These are phyloP conservation scores for Cryptosporidium canis DNA, from an alignment of 169 alveolate species.

Conservation along the genomic window DNA sequence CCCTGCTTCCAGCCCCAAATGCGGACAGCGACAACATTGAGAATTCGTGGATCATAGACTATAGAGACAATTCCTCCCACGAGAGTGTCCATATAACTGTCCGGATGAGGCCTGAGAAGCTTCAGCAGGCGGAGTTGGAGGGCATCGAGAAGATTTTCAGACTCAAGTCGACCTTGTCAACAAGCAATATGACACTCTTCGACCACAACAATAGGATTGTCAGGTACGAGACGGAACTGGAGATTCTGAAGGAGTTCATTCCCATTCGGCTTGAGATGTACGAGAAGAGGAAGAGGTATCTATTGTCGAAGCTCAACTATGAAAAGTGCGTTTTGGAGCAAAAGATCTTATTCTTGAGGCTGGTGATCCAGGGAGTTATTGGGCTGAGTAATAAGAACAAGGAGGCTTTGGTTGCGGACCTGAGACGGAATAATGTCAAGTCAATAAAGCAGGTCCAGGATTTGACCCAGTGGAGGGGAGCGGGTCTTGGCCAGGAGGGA, in stretches of 20 bases:
- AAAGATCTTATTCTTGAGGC: slow-evolving; percentile 89
- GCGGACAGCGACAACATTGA: slow-evolving; percentile 61
- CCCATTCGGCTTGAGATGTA: slow-evolving; percentile 90
- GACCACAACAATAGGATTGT: slow-evolving; percentile 90
- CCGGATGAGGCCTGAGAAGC: slow-evolving; percentile 81
- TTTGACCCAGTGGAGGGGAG: slow-evolving; percentile 67
- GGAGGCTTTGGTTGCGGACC: slow-evolving; percentile 81
- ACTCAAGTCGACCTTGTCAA: slow-evolving; percentile 86
- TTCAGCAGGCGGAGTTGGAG: slow-evolving; percentile 77
- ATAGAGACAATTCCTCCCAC: slow-evolving; percentile 87
- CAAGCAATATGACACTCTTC: slow-evolving; percentile 94
- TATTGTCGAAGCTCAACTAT: slow-evolving; percentile 85
- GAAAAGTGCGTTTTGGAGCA: slow-evolving; percentile 85
- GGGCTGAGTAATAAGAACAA: slow-evolving; percentile 81
- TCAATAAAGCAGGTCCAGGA: slow-evolving; percentile 83
- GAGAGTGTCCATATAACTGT: slow-evolving; percentile 86
- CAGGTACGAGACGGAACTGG: slow-evolving; percentile 89
- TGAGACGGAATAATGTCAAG: slow-evolving; percentile 84
- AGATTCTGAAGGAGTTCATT: slow-evolving; percentile 92
- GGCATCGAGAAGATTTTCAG: slow-evolving; percentile 93
- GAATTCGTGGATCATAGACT: slow-evolving; percentile 80
- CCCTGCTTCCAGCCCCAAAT: slow-evolving; percentile 69
- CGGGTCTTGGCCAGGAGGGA: slow-evolving; percentile 51
- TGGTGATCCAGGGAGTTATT: slow-evolving; percentile 88
- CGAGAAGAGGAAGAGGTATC: slow-evolving; percentile 86